These are phyloP conservation scores for Candida succiphila DNA, from an alignment of 805 yeast genomes.

Conservation along the genomic window DNA sequence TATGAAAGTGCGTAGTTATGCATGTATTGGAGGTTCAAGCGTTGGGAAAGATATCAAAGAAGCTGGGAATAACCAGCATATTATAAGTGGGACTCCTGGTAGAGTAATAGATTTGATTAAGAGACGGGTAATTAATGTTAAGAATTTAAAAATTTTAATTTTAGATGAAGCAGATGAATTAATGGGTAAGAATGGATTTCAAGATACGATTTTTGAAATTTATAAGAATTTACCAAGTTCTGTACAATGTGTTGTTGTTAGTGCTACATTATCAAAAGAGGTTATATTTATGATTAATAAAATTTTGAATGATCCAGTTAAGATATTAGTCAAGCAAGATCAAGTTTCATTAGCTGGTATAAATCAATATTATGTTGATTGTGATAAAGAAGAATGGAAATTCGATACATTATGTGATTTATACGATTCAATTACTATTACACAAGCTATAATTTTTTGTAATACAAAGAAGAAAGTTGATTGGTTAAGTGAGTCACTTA, in stretches of 20 bases:
- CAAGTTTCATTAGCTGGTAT: constrained; percentile 92
- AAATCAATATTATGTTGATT: constrained; percentile 83
- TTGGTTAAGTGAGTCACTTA: constrained; percentile 75
- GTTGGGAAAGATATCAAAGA: constrained; percentile 73
- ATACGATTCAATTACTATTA: constrained; percentile 89
- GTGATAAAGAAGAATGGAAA: constrained; percentile 90
- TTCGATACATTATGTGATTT: constrained; percentile 90
- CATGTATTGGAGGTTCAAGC: constrained; percentile 90
- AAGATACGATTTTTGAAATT: constrained; percentile 89
- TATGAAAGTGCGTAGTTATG: constrained; percentile 78
- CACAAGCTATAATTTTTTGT: constrained; percentile 97
- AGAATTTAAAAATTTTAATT: constrained; percentile 76
- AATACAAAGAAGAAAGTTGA: constrained; percentile 94
- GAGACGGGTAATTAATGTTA: constrained; percentile 64
- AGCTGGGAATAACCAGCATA: constrained; percentile 70
- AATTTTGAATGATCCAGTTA: constrained; percentile 89
- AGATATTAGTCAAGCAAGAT: constrained; percentile 89
- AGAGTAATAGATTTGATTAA: constrained; percentile 87
- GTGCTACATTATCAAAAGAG: constrained; percentile 90
- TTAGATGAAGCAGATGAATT: constrained; percentile 97
- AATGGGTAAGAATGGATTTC: constrained; percentile 86
- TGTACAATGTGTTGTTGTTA: constrained; percentile 86
- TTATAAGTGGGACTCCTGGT: constrained; percentile 97
- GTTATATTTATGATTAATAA: constrained; percentile 87
- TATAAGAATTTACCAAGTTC: constrained; percentile 75